Conservation (phyloP, 1,139 yeast genomes). For the Tardiomyces depauwii region DNA sequence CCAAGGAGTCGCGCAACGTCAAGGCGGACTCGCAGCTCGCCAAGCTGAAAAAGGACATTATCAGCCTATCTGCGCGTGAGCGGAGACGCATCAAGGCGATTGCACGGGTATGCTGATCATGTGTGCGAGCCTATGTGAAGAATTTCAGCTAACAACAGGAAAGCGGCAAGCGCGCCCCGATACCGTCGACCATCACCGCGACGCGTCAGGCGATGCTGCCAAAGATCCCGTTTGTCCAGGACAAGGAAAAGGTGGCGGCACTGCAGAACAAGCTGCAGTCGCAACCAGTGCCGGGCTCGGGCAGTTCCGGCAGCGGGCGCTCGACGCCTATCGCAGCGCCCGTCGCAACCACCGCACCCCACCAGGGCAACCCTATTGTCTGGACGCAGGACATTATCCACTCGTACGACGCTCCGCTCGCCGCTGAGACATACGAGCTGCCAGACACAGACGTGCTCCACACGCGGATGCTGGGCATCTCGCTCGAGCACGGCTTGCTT, state of each 20-base stretch:
- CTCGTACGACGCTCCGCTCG: slow-evolving; percentile 77
- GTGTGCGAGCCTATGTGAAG: background rate
- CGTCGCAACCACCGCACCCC: background rate
- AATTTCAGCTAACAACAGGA: slow-evolving; percentile 29
- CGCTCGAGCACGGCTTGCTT: slow-evolving; percentile 85
- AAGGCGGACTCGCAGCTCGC: slow-evolving; percentile 50
- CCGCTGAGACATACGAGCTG: slow-evolving; percentile 66
- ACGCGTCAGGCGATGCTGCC: slow-evolving; percentile 83
- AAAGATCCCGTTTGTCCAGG: slow-evolving; percentile 64
- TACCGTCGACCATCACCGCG: slow-evolving; percentile 65
- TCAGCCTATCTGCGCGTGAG: slow-evolving; percentile 79
- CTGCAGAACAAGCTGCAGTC: slow-evolving; percentile 33
- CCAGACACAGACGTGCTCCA: slow-evolving; percentile 71
- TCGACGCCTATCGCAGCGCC: background rate
- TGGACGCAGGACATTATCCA: slow-evolving; percentile 93
- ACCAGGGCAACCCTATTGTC: slow-evolving; percentile 33
- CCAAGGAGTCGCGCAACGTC: slow-evolving; percentile 10
- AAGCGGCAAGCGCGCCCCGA: slow-evolving; percentile 64
- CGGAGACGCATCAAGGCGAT: slow-evolving; percentile 76
- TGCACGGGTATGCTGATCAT: slow-evolving; percentile 34
- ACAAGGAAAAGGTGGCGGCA: slow-evolving; percentile 24
- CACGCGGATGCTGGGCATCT: slow-evolving; percentile 66
- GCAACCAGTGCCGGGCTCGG: slow-evolving; percentile 1
- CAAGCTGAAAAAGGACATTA: slow-evolving; percentile 70
- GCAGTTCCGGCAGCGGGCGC: background rate